Evolutionary conservation across 208 protist genomes (phyloP).

Genomic region (Vickermania spadyakhi): DNA sequence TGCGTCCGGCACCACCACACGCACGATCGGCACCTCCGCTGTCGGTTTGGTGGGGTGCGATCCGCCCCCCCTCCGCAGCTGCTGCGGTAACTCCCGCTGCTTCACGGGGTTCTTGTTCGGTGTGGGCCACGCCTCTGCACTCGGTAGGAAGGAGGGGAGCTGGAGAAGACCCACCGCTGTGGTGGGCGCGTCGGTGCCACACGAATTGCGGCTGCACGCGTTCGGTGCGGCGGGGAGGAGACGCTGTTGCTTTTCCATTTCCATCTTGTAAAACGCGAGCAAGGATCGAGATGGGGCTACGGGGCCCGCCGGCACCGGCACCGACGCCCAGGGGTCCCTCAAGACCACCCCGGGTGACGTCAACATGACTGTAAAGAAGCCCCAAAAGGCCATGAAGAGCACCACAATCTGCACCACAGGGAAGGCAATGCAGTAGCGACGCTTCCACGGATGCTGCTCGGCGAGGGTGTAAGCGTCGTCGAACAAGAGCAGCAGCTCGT

Average conservation of each 20-base stretch:
- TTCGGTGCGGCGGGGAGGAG: neutral
- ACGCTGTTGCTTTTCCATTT: neutral
- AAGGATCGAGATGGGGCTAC: neutral
- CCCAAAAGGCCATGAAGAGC: conserved; percentile 7
- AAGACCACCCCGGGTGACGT: conserved; percentile 12
- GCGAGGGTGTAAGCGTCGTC: neutral
- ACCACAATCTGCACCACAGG: neutral
- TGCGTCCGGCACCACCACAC: no score
- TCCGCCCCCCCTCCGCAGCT: no score
- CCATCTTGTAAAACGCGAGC: neutral
- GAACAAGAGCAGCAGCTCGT: neutral
- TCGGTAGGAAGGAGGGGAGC: neutral
- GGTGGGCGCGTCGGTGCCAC: neutral
- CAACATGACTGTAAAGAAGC: conserved; percentile 6
- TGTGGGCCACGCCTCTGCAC: neutral
- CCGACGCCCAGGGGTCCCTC: conserved; percentile 5
- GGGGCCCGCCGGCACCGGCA: conserved; percentile 5
- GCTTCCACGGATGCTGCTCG: neutral
- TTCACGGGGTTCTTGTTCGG: neutral
- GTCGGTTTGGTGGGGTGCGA: no score
- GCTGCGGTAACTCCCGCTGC: neutral
- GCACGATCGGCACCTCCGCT: no score
- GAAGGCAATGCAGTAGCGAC: neutral
- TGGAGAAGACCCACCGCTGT: neutral
- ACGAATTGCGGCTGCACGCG: neutral